Conservation (phyloP, 805 yeast species). For the Barnettozyma pratensis region DNA sequence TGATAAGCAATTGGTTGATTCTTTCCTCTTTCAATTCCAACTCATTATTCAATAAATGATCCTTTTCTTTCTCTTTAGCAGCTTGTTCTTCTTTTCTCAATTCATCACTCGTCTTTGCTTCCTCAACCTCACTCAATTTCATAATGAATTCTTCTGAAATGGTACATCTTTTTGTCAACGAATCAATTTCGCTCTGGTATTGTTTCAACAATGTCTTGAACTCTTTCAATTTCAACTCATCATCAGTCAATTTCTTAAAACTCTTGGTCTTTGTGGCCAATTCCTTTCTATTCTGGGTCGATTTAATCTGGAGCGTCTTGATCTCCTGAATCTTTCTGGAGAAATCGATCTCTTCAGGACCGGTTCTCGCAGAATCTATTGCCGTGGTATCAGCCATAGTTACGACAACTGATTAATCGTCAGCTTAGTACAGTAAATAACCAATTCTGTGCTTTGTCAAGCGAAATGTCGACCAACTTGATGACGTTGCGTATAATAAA, state of each 20-base stretch:
- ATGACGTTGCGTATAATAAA: too few relatives aligned
- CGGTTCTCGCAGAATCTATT: too few relatives aligned
- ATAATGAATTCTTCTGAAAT: conserved; percentile 68
- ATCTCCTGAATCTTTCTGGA: conserved; percentile 27
- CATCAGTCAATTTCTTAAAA: conserved; percentile 65
- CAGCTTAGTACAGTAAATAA: too few relatives aligned
- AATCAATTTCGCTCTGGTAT: conserved; percentile 87
- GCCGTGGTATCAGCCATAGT: neutral
- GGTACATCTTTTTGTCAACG: conserved; percentile 72
- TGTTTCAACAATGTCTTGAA: conserved; percentile 62
- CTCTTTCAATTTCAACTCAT: conserved; percentile 56
- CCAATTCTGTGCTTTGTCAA: too few relatives aligned
- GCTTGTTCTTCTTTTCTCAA: conserved; percentile 36
- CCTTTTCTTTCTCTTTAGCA: conserved; percentile 46
- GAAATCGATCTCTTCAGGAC: neutral
- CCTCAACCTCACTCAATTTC: conserved; percentile 33
- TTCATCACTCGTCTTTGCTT: neutral
- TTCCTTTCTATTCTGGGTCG: conserved; percentile 66
- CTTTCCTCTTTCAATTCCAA: conserved; percentile 69
- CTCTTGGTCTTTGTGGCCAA: conserved; percentile 82
- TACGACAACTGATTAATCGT: too few relatives aligned
- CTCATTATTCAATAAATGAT: conserved; percentile 47
- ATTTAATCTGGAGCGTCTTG: conserved; percentile 61
- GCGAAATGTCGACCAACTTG: too few relatives aligned
- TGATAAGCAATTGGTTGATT: conserved; percentile 62